Evolutionary conservation across 2,329 filamentous ascomycete species (phyloP).

Genomic region (Aspergillus sergii): DNA sequence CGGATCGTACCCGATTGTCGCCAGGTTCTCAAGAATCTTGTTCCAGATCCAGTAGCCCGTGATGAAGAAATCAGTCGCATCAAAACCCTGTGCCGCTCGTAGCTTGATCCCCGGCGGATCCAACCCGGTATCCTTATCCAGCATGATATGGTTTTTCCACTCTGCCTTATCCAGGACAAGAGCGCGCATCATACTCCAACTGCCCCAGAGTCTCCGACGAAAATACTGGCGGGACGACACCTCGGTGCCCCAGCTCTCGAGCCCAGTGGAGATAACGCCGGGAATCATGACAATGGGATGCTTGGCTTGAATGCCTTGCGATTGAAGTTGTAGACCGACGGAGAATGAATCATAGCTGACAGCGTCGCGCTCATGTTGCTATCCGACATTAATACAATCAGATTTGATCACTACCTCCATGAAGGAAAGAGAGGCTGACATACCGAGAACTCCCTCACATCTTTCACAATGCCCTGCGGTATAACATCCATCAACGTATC

Average conservation of each 20-base stretch:
- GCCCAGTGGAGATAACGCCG: conserved; percentile 93
- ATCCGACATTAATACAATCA: conserved; percentile 7
- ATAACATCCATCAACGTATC: conserved; percentile 85
- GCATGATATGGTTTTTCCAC: conserved; percentile 97
- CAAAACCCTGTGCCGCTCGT: conserved; percentile 91
- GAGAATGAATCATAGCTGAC: conserved; percentile 93
- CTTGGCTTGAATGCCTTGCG: conserved; percentile 77
- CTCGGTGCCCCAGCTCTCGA: conserved; percentile 95
- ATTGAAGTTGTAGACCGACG: conserved; percentile 78
- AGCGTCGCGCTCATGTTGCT: conserved; percentile 82
- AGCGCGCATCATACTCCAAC: conserved; percentile 98
- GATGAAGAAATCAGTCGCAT: conserved; percentile 87
- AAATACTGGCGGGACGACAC: conserved; percentile 87
- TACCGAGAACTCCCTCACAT: conserved; percentile 84
- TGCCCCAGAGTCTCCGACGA: conserved; percentile 91
- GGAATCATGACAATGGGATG: conserved; percentile 97
- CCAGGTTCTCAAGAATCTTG: conserved; percentile 96
- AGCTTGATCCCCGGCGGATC: conserved; percentile 90
- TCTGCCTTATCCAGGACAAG: conserved; percentile 88
- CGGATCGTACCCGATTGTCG: conserved; percentile 93
- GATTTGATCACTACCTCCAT: not conserved
- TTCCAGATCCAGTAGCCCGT: conserved; percentile 98
- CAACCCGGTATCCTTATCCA: conserved; percentile 86
- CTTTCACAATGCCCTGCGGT: conserved; percentile 80
- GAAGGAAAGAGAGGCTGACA: conserved; percentile 29